These are phyloP conservation scores for Globisporangium solare DNA, from an alignment of 352 stramenopile genomes.

Conservation along the genomic window DNA sequence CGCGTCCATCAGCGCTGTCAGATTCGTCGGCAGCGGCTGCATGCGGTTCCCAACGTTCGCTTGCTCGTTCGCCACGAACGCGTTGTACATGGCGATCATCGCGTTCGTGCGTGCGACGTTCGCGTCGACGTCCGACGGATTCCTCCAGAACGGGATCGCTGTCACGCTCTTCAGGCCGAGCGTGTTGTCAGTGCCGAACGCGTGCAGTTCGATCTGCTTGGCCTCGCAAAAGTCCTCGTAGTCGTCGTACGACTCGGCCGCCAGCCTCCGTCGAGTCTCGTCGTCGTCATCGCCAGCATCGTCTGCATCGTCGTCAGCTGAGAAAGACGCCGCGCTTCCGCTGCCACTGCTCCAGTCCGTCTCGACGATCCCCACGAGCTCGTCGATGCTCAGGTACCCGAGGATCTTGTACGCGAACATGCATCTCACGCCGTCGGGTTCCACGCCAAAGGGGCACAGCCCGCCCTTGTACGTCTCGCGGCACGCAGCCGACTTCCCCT, in stretches of 20 bases:
- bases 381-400: conserved; percentile 47
- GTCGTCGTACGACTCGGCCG: conserved; percentile 19
- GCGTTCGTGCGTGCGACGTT: conserved; percentile 44
- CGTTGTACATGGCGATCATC: conserved; percentile 61
- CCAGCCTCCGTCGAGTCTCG: background rate
- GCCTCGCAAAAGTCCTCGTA: conserved; percentile 48
- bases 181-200: conserved; percentile 43
- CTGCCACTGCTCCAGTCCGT: conserved; percentile 15
- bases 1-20: conserved; percentile 28
- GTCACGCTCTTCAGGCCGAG: conserved; percentile 42
- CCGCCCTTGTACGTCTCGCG: conserved; percentile 31
- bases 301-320: background rate
- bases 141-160: conserved; percentile 56
- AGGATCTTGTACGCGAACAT: conserved; percentile 19
- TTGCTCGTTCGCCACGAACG: conserved; percentile 10
- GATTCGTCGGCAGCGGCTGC: conserved; percentile 34
- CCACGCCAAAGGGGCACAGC: conserved; percentile 40
- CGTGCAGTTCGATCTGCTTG: conserved; percentile 47
- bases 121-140: conserved; percentile 36
- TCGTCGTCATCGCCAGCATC: conserved; percentile 3
- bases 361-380: conserved; percentile 64
- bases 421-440: conserved; percentile 1
- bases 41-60: conserved; percentile 24
- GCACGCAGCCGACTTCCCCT: conserved; percentile 41
- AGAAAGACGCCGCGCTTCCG: background rate